Evolutionary conservation across 2,329 filamentous ascomycete species (phyloP), one percentile per base, ranked within the genome.

Genomic region (Colletotrichum spinosum): DNA sequence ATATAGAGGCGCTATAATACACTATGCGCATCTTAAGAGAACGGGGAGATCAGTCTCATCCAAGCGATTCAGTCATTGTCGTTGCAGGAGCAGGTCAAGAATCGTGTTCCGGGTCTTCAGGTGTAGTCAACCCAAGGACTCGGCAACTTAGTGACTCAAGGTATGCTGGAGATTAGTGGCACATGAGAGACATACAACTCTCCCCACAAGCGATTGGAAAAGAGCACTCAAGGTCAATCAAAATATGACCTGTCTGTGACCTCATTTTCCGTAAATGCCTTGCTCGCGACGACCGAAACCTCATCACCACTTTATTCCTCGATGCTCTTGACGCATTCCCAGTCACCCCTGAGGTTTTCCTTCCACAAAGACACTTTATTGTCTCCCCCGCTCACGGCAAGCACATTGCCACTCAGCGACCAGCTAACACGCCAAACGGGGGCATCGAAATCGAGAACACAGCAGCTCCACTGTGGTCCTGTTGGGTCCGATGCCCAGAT

Each of bases 351-450:
- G 72, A 99, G 83, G 77, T 97, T 97, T 86, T 99, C 96, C 86
- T 98, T 99, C 95, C 95, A 99, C 78, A 99, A 80, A 58, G 91
- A 97, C 60, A 99, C 94, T 82, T 97, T 94, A 84, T 99, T 99
- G 80, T 99, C 95, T 34, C 92, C 93, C 44, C 93, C 93, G 75
- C 92, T 96, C 68, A 97, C 93, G 9, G 96, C 96, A 72, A 99
- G 84, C 17, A 98, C 94, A 77, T 99, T 99, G 56, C 96, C 96
- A 78, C 93, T 97, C 75, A 98, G 84, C 72, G 94, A 97, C 96
- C 96, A 99, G 84, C 93, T 97, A 50, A 97, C 96, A 60, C 96
- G 90, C 96, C 96, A 99, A 65, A 97, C 87, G 51, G 94, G 90
- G 5, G 91, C 89, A 67, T 97, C 95, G 72, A 99, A 97, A 73